Conservation (phyloP, 768 basidiomycete genomes). For the Porphyrellus cyaneotinctus region DNA sequence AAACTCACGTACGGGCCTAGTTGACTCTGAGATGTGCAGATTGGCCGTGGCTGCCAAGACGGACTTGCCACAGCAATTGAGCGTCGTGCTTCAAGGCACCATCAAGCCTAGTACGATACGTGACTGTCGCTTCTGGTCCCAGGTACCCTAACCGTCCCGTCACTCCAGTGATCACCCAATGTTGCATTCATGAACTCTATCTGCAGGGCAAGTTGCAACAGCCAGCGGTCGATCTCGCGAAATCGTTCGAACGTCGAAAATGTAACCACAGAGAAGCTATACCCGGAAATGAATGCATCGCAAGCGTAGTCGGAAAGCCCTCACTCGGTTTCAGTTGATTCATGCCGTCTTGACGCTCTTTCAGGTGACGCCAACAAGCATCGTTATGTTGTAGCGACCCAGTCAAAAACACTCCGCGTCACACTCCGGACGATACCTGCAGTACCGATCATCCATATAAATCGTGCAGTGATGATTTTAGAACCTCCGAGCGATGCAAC, state of each 20-base stretch:
- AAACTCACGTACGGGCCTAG: constrained; percentile 38
- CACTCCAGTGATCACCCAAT: constrained; percentile 94
- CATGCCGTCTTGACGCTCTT: constrained; percentile 5
- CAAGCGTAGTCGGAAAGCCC: constrained; percentile 67
- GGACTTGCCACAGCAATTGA: constrained; percentile 73
- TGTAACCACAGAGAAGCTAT: constrained; percentile 95
- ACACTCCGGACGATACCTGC: constrained; percentile 73
- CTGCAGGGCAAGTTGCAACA: constrained; percentile 73
- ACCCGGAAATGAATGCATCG: constrained; percentile 77
- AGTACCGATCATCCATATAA: constrained; percentile 87
- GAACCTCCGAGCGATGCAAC: constrained; percentile 87
- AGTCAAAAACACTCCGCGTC: constrained; percentile 68
- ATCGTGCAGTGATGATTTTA: constrained; percentile 88
- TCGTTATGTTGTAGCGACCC: constrained; percentile 86
- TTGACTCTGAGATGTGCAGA: constrained; percentile 83
- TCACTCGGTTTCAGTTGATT: neutral
- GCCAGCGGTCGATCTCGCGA: constrained; percentile 81
- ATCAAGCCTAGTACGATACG: constrained; percentile 81
- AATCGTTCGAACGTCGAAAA: constrained; percentile 87
- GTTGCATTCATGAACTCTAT: constrained; percentile 93
- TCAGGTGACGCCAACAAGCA: constrained; percentile 83
- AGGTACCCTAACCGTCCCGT: constrained; percentile 38
- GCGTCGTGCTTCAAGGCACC: constrained; percentile 75
- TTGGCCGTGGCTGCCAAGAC: constrained; percentile 62
- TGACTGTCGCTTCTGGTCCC: constrained; percentile 4